Conservation (phyloP, 2,329 filamentous ascomycete species). For the Macrophomina phaseolina region DNA sequence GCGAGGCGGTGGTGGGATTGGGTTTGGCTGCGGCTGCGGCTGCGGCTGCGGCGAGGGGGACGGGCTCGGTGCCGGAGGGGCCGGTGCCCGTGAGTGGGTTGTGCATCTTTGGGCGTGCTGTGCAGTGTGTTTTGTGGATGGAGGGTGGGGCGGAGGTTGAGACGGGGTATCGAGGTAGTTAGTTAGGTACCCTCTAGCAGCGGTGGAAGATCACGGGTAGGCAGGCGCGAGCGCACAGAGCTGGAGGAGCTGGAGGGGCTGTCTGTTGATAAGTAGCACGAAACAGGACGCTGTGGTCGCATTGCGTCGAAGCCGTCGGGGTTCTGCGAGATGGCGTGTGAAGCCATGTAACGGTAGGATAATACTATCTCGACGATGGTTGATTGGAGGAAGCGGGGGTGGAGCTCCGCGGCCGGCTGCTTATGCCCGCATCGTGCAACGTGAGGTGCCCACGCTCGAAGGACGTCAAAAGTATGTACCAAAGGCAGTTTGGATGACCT, state of each 20-base stretch:
- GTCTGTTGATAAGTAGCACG: neutral
- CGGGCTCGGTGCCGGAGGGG: neutral
- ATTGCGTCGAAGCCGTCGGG: neutral
- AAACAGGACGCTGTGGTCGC: neutral
- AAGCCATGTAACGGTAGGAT: constrained; percentile 23
- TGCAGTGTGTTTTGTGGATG: neutral
- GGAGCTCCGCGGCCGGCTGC: neutral
- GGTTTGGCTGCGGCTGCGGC: neutral
- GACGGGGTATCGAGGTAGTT: neutral
- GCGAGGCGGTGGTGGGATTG: neutral
- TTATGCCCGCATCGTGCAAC: neutral
- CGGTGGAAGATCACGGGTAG: neutral
- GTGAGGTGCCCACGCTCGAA: neutral
- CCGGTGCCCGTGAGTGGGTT: neutral
- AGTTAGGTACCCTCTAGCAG: too few species aligned
- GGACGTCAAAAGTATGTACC: too few species aligned
- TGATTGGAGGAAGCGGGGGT: neutral
- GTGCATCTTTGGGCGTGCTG: neutral
- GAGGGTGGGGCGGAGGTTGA: neutral
- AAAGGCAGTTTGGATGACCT: too few species aligned
- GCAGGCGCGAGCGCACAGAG: neutral
- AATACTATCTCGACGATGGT: constrained; percentile 12
- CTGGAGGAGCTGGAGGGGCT: neutral
- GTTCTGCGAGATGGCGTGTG: constrained; percentile 12
- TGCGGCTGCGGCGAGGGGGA: neutral